These are phyloP conservation scores for Aspergillus coremiiformis DNA, from an alignment of 495 filamentous ascomycete species.

Conservation along the genomic window DNA sequence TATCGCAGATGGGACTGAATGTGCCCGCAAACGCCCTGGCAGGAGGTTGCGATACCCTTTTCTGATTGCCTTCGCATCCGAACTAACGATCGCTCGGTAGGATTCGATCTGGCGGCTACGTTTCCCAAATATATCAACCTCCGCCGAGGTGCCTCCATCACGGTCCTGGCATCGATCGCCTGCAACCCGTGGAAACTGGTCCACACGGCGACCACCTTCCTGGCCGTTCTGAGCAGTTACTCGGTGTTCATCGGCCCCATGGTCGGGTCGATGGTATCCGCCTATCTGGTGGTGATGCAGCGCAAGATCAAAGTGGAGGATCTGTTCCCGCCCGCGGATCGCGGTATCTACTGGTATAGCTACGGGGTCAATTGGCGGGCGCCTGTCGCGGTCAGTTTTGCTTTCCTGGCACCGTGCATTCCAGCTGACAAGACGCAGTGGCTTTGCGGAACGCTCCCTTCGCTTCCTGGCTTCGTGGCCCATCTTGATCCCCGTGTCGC, in stretches of 20 bases:
- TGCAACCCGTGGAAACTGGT: conserved; percentile 47
- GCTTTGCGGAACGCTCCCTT: conserved; percentile 19
- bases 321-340: conserved; percentile 23
- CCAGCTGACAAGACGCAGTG: conserved; percentile 9
- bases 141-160: conserved; percentile 37
- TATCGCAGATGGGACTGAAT: conserved; percentile 27
- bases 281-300: conserved; percentile 31
- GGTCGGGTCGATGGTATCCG: conserved; percentile 19
- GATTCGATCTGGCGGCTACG: conserved; percentile 37
- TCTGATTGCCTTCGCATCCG: not conserved
- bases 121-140: conserved; percentile 46
- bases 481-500: conserved; percentile 14
- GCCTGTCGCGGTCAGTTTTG: conserved; percentile 21
- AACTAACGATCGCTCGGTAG: not conserved
- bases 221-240: conserved; percentile 41
- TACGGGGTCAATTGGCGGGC: conserved; percentile 38
- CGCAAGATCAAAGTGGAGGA: conserved; percentile 34
- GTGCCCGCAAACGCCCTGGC: conserved; percentile 32
- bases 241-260: conserved; percentile 44
- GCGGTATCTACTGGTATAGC: conserved; percentile 36
- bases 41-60: conserved; percentile 20
- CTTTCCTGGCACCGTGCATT: not conserved
- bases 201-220: conserved; percentile 41
- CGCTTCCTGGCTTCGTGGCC: conserved; percentile 21
- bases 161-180: conserved; percentile 38